Base-by-base conservation (phyloP, 805 yeast genomes). In the Barnettozyma sucrosica region DNA sequence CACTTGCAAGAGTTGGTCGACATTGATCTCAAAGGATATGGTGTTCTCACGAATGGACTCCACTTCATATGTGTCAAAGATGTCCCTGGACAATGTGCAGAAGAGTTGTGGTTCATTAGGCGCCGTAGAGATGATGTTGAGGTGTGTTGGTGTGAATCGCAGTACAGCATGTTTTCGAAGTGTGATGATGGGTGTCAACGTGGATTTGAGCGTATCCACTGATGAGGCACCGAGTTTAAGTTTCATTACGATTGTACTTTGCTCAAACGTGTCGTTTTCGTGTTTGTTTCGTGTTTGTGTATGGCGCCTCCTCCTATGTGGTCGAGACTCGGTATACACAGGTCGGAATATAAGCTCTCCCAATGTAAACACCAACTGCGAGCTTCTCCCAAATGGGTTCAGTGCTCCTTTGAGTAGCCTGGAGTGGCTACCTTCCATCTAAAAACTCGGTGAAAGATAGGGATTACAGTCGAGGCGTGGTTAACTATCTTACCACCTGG, bases 101-200 rank as follows among this genome's bases (percentile, higher is more conserved):
- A 89, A 84, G 2, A 80, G 77, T 51, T 81, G 87, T 2, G 89
- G 87, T 49, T 81, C 84, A 39, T 72, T 68, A 24, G 72, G 54
- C 8, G 76, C 69, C 1, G 75, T 70, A 53, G 81, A 78, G 5
- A 82, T 75, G 13, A 81, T 70, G 34, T 69, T 60, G 37, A 84
- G 63, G 47, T 70, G 70, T 1, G 67, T 61, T 3, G 74, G 77
- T 1, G 80, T 73, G 64, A 84, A 80, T 44, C 80, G 66, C 21
- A 84, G 66, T 1, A 80, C 74, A 39, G 85, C 79, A 48, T 70
- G 67, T 57, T 77, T 80, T 33, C 87, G 66, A 21, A 83, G 61
- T 2, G 69, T 66, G 7, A 76, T 66, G n/a, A 79, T 69, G n/a
- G 78, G 70, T 13, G 72, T 67, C 21, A 79, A 63, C 1, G 81